Conservation (phyloP, 331 rosid genomes). For the Pyracantha coccinea region DNA sequence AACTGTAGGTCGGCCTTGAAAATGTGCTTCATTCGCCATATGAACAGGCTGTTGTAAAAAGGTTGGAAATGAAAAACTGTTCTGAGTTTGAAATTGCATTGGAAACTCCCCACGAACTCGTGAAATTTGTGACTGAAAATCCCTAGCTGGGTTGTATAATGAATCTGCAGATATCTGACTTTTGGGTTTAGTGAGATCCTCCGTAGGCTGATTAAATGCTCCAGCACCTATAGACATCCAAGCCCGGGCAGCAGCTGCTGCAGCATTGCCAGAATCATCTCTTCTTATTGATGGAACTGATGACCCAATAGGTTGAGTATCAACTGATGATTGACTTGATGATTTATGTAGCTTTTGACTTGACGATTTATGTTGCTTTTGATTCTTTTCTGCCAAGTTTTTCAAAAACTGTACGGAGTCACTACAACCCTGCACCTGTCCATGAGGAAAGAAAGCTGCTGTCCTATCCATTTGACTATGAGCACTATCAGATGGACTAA, state of each 20-base stretch:
- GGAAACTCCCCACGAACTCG: conserved; percentile 46
- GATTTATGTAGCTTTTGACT: conserved; percentile 2
- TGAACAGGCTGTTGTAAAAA: conserved; percentile 39
- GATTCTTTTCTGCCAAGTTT: conserved; percentile 52
- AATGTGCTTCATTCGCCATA: conserved; percentile 33
- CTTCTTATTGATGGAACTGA: conserved; percentile 44
- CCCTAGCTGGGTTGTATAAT: conserved; percentile 46
- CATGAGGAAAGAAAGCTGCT: conserved; percentile 33
- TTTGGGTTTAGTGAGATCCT: conserved; percentile 39
- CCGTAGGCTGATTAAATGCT: conserved; percentile 51
- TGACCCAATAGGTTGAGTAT: conserved; percentile 33
- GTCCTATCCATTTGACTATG: conserved; percentile 37
- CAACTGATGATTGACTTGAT: conserved; percentile 35
- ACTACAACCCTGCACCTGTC: conserved; percentile 39
- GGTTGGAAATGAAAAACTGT: conserved; percentile 46
- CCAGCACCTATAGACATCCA: conserved; percentile 92
- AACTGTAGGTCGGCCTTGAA: conserved; percentile 40
- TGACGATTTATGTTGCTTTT: conserved; percentile 31
- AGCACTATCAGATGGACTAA: conserved; percentile 37
- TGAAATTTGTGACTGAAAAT: conserved; percentile 49
- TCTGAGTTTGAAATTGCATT: conserved; percentile 50
- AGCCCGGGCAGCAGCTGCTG: conserved; percentile 73
- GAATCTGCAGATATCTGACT: conserved; percentile 61
- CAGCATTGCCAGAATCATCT: conserved; percentile 56
- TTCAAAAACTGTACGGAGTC: conserved; percentile 60